Base-by-base conservation (phyloP, 2,329 filamentous ascomycete species). In the Colletotrichum sp. region DNA sequence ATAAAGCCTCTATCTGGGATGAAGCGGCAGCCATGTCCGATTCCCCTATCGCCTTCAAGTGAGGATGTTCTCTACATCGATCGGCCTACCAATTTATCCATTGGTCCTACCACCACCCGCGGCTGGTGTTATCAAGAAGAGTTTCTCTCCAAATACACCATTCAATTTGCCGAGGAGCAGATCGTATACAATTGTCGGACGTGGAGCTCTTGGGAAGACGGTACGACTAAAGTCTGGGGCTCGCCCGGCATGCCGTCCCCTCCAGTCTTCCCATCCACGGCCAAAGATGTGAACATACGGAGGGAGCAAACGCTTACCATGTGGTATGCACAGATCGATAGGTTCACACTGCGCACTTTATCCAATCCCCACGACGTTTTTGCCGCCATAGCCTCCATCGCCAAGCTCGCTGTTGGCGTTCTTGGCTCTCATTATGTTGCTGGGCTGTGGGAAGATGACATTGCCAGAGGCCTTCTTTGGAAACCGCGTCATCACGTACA, bases 81-180 rank as follows among this genome's bases (percentile, higher is more conserved):
- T 18, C 39, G 69, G 13, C 30, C 65, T 2, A 59, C 49, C 8
- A 63, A 57, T 12, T 2, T 7, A 18, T 13, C 12, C 1, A 15
- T 44, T n/a, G 71, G 71, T 2, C 66, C 71, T 12, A 55, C 69
- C 10, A 69, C 71, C 7, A 64, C 71, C 5, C 71, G 71, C 18
- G 71, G 71, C 5, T 73, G 71, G 71, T 73, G 71, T 32, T 73
- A 63, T 6, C 71, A 73, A 59, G 71, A 73, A 26, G 55, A 73
- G 32, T 64, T 39, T 2, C 57, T 73, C 6, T 73, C 71, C 7
- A 64, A 15, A 7, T 67, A 44, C n/a, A 26, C 71, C 30, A 26
- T 73, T 32, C 15, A 64, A 4, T 64, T 73, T 8, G 57, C 57
- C 6, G 26, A 64, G 9, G 57, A 73, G 18, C 71, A 73, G n/a